These are phyloP conservation scores for Carpinus viminea DNA, from an alignment of 306 rosid genomes.

Conservation along the genomic window DNA sequence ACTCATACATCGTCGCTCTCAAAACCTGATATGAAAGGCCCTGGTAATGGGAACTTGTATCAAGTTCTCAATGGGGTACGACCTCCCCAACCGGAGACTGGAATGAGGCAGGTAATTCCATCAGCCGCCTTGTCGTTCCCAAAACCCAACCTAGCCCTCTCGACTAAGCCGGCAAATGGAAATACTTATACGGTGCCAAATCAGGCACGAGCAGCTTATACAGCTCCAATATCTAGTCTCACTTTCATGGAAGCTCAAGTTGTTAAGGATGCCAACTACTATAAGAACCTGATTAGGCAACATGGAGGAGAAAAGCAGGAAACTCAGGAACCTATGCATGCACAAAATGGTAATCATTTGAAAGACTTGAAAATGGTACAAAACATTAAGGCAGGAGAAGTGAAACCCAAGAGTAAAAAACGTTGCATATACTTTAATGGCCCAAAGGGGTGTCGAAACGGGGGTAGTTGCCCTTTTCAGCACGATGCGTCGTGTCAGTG, in stretches of 20 bases:
- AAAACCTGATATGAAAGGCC: slow-evolving; percentile 24
- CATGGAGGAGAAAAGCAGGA: slow-evolving; percentile 55
- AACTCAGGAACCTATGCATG: slow-evolving; percentile 28
- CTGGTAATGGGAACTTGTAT: slow-evolving; percentile 13
- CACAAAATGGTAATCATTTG: slow-evolving; percentile 44
- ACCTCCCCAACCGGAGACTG: slow-evolving; percentile 30
- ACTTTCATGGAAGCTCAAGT: slow-evolving; percentile 17
- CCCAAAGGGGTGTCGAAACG: slow-evolving; percentile 70
- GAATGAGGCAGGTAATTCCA: slow-evolving; percentile 27
- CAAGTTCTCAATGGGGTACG: slow-evolving; percentile 25
- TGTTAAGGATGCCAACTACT: slow-evolving; percentile 62
- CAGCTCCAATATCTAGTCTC: slow-evolving; percentile 10
- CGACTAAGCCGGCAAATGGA: slow-evolving; percentile 22
- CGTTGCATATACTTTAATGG: slow-evolving; percentile 64
- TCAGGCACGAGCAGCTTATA: slow-evolving; percentile 27
- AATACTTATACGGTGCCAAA: slow-evolving; percentile 22
- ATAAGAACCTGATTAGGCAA: slow-evolving; percentile 62
- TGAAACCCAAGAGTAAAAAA: slow-evolving; percentile 48
- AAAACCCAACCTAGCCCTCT: slow-evolving; percentile 11
- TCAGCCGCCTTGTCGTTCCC: slow-evolving; percentile 20
- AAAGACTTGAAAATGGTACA: slow-evolving; percentile 42
- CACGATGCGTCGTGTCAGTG: slow-evolving; percentile 46
- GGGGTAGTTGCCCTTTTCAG: slow-evolving; percentile 50
- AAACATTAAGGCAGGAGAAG: slow-evolving; percentile 37
- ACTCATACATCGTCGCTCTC: slow-evolving; percentile 2